Evolutionary conservation across 2,329 filamentous ascomycete species (phyloP).

Genomic region (Zarea fungicola): DNA sequence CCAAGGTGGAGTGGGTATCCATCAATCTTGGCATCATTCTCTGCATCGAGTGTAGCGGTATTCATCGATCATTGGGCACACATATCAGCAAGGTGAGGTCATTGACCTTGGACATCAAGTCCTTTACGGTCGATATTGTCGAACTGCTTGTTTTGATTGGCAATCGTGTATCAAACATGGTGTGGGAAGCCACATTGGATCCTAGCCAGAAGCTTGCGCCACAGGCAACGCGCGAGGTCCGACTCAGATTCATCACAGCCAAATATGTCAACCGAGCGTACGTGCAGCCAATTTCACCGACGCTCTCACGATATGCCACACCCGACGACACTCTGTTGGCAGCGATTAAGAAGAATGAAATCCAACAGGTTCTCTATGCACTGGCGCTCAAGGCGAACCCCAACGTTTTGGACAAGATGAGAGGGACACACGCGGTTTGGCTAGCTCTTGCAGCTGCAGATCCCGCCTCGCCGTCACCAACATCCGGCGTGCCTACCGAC

Average conservation of each 20-base stretch:
- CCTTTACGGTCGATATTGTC: slow-evolving; percentile 94
- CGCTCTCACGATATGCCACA: slow-evolving; percentile 68
- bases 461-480: slow-evolving; percentile 67
- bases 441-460: slow-evolving; percentile 89
- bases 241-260: slow-evolving; percentile 87
- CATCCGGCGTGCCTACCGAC: slow-evolving; percentile 38
- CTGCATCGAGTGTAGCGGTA: slow-evolving; percentile 96
- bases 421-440: slow-evolving; percentile 84
- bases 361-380: slow-evolving; percentile 87
- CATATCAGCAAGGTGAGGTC: slow-evolving; percentile 98
- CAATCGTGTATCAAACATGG: slow-evolving; percentile 91
- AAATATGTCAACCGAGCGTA: slow-evolving; percentile 87
- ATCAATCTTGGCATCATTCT: slow-evolving; percentile 95
- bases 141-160: slow-evolving; percentile 88
- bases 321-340: slow-evolving; percentile 86
- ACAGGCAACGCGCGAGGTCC: slow-evolving; percentile 79
- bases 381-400: slow-evolving; percentile 82
- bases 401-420: slow-evolving; percentile 78
- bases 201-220: slow-evolving; percentile 65
- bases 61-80: slow-evolving; percentile 91
- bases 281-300: slow-evolving; percentile 71
- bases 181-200: slow-evolving; percentile 89
- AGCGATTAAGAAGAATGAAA: slow-evolving; percentile 93
- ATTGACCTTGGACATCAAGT: slow-evolving; percentile 89
- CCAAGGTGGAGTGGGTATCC: slow-evolving; percentile 97